Base-by-base conservation (phyloP, 495 filamentous ascomycete genomes). In the Hyaloscypha bicolor region DNA sequence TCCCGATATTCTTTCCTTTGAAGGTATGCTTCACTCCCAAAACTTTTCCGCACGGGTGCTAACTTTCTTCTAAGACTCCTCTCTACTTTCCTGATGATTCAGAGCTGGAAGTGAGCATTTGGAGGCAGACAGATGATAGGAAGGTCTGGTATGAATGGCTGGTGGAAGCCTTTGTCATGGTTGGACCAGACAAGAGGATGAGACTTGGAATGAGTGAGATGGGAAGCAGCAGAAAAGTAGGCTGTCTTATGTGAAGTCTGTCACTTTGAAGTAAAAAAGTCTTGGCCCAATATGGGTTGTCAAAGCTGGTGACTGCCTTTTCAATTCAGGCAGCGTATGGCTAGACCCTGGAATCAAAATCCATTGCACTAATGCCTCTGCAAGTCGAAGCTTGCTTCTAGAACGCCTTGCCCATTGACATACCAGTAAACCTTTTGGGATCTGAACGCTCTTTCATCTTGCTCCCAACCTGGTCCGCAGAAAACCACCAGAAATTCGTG, bases 141-240 rank as follows among this genome's bases (percentile, higher is more conserved):
- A 96, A 93, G 79, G 94, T 98, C 14, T 99, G 95, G 96, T 99
- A 99, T 76, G 94, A 99, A 76, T 99, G 95, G 95, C 83, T 95
- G 71, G 88, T 96, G 1, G 95, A 98, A 76, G 90, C 88, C 29
- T 96, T 89, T 73, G 82, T 88, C 22, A 83, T 81, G 77, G 79
- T 82, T 59, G 80, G 82, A n/a, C 85, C 81, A 21, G 83, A 82
- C 60, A 86, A 85, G 67, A 85, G 90, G 60, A 83, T 93, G 72
- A 88, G 91, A 74, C 81, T 98, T 29, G 92, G 89, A 2, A 83
- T 87, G 60, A 93, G 91, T 70, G 93, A 97, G 58, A 72, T 97
- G 73, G 93, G 96, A 73, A 95, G 90, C 51, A 97, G 93, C 74
- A 91, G 92, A 70, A 92, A 92, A 79, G 89, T 92, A 68, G 95